Evolutionary conservation across 116 monocot species (phyloP), one percentile per base, ranked within the genome.

Genomic region (Posidonia oceanica): DNA sequence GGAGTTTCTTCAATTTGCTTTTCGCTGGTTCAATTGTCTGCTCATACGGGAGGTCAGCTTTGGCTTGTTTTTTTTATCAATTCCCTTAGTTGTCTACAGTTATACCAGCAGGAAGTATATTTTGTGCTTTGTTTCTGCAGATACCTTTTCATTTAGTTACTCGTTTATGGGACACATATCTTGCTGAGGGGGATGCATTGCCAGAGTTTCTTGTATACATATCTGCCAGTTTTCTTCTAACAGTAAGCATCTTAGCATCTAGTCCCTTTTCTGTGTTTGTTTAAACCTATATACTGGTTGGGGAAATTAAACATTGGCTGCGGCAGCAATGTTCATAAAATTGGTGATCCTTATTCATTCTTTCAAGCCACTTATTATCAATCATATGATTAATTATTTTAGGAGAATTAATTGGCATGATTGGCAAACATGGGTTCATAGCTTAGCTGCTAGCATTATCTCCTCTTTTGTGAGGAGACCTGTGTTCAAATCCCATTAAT

Each of bases 121-220:
- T 13, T 13, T 15, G 12, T 21, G 51, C 15, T 15, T 54, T 59
- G 15, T 59, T 54, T 64, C 63, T 81, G 53, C 72, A 98, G 98
- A 86, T 98, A 38, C 93, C 98, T 65, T 98, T 98, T 72, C 87
- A 87, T 77, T 86, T 98, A 14, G 98, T 98, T 36, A 83, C 85
- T 5, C 89, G 93, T 21, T 63, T 98, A 67, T 98, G 98, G 98
- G 93, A 98, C 77, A 98, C 98, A 38, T 98, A 98, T 68, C 93
- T 98, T 71, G 90, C 93, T 16, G 98, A 98, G 86, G 98, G 93
- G 61, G 98, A 93, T 86, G 82, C 87, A 48, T 79, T 98, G 73
- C 98, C 98, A 15, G 98, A 98, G 64, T 98, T 98, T 76, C 98
- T 98, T 70, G 93, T 98, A 75, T 98, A 98, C 55, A 93, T 98